Conservation (phyloP, 2,329 filamentous ascomycete genomes). For the Diaporthe vaccinii region DNA sequence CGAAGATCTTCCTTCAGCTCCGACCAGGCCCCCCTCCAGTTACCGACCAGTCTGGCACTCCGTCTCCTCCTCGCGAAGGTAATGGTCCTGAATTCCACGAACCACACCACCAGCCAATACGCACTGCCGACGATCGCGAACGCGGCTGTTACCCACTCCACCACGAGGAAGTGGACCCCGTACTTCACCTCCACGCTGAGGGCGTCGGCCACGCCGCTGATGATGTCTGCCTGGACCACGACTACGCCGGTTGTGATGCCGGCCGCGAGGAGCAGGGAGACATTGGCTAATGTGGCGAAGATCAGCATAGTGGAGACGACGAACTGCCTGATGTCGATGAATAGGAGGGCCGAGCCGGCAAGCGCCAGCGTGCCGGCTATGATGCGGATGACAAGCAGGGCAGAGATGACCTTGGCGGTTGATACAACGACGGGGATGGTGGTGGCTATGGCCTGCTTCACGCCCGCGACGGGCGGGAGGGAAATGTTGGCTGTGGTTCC, state of each 20-base stretch:
- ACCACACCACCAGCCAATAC: conserved; percentile 5
- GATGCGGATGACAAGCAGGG: neutral
- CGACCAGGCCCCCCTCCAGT: neutral
- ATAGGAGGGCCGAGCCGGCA: neutral
- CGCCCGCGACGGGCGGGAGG: neutral
- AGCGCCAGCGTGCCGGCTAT: neutral
- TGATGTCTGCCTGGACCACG: neutral
- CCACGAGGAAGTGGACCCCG: neutral
- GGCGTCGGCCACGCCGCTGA: neutral
- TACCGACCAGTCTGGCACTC: neutral
- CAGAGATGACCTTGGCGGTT: neutral
- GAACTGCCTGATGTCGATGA: conserved; percentile 6
- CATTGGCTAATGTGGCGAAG: neutral
- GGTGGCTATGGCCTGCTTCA: neutral
- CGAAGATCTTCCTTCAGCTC: neutral
- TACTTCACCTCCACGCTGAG: conserved; percentile 4
- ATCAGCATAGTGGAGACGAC: conserved; percentile 3
- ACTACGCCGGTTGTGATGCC: neutral
- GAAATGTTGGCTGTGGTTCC: neutral
- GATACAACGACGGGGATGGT: neutral
- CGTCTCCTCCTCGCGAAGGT: neutral
- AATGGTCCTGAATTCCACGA: neutral
- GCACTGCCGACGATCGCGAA: conserved; percentile 2
- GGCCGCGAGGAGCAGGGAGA: neutral
- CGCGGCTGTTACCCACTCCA: neutral